Evolutionary conservation across 441 rosid genomes (phyloP).

Genomic region (Gossypium trilobum): DNA sequence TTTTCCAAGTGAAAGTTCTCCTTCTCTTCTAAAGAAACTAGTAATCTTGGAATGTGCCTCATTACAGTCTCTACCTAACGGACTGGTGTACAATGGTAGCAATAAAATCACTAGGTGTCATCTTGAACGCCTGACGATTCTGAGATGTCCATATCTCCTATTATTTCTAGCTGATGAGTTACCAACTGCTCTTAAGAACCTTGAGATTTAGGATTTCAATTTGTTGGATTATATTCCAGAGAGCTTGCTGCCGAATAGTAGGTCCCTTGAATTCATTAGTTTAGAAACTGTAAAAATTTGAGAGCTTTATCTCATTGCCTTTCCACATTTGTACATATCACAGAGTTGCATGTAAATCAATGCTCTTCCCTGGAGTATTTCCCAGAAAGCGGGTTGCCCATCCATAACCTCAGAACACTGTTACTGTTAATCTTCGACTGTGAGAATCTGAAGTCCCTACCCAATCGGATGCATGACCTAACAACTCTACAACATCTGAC

Average conservation of each 20-base stretch:
- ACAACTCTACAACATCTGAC: slow-evolving; percentile 6
- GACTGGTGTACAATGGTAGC: background rate
- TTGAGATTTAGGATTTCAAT: slow-evolving; percentile 10
- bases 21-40: background rate
- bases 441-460: slow-evolving; percentile 21
- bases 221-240: slow-evolving; percentile 9
- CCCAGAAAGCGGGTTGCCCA: slow-evolving; percentile 3
- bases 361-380: slow-evolving; percentile 10
- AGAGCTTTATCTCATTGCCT: background rate
- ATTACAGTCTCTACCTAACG: background rate
- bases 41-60: background rate
- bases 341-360: background rate
- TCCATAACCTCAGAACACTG: background rate
- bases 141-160: slow-evolving; percentile 1
- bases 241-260: background rate
- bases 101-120: background rate
- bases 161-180: slow-evolving; percentile 9
- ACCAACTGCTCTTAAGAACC: slow-evolving; percentile 5
- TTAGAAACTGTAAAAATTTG: background rate
- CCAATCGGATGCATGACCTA: slow-evolving; percentile 23
- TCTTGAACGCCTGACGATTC: slow-evolving; percentile 10
- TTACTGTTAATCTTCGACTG: slow-evolving; percentile 8
- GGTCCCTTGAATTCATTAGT: slow-evolving; percentile 3
- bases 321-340: slow-evolving; percentile 8
- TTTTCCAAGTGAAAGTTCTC: background rate